Base-by-base conservation (phyloP, 2,329 filamentous ascomycete genomes). In the Aspergillus ibericus region DNA sequence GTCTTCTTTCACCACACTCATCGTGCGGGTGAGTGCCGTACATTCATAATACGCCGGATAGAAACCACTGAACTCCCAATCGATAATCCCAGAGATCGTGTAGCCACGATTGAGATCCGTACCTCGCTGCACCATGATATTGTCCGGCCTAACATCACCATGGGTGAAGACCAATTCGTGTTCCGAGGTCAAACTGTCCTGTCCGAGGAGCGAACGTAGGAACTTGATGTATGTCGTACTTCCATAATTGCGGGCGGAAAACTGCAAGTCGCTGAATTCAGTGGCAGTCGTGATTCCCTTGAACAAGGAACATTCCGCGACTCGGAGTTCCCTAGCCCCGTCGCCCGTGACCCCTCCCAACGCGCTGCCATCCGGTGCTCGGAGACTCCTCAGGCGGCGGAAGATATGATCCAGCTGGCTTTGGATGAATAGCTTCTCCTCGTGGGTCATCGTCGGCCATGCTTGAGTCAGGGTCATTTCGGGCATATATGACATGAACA, bases 51-150 rank as follows among this genome's bases (percentile, higher is more conserved):
- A 69, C 10, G 58, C 58, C 2, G 70, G 69, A 58, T 73, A 73
- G 44, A 72, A 73, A 5, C 70, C 70, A 53, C 67, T 66, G 42
- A 70, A 52, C 35, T 72, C 70, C 70, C 69, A 73, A 49, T 73
- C 70, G 54, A 74, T 67, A 38, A 71, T 66, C 8, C 70, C 67
- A 44, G 63, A 67, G 10, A 72, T 59, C 3, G 55, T 25, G 49
- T 63, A 69, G 13, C 27, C 7, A 48, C 54, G 32, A 18, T 48
- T 15, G 40, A 3, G 4, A 32, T 60, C 52, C 5, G 38, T 47
- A 53, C 63, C 63, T 16, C 55, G 54, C 52, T 65, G 60, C 18
- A 71, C 67, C 55, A 71, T 71, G n/a, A 69, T 69, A 58, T 69
- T 71, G 20, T 34, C 52, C 36, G 55, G 60, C 15, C 62, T 62